phyloP scores from a whole-genome alignment of 108 stramenopile genomes.

The Pseudonitzschia multistriata region DNA sequence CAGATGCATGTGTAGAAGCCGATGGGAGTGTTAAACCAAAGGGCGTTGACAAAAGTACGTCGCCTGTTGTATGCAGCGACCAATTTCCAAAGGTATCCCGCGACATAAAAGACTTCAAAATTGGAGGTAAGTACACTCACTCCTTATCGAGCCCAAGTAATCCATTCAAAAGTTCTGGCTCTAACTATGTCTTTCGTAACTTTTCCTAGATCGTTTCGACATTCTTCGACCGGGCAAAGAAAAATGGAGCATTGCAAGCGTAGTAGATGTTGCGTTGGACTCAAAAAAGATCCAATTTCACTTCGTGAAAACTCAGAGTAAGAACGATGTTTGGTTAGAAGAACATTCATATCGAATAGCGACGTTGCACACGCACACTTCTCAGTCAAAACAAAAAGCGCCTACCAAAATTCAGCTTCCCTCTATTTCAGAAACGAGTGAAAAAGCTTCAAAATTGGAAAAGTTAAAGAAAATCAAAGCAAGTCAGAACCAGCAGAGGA shows the following conservation, averaged over 20 bases:
- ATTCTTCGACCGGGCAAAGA: constrained; percentile 57
- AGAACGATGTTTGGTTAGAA: constrained; percentile 74
- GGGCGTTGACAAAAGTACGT: background rate
- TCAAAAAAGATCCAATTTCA: constrained; percentile 69
- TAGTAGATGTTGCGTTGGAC: constrained; percentile 52
- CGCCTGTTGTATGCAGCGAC: background rate
- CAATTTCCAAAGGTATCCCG: background rate
- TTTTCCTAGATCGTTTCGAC: constrained; percentile 67
- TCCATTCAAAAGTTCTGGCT: background rate
- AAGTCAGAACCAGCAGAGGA: background rate
- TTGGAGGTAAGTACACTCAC: constrained; percentile 19
- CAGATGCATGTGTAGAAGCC: constrained; percentile 32
- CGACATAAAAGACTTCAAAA: constrained; percentile 15
- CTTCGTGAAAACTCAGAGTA: constrained; percentile 47
- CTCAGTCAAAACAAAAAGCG: constrained; percentile 1
- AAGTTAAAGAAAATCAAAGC: background rate
- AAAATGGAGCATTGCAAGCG: constrained; percentile 57
- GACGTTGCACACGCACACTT: constrained; percentile 29
- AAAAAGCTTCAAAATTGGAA: background rate
- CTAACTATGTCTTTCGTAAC: background rate
- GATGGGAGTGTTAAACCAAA: constrained; percentile 28
- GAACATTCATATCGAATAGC: constrained; percentile 65
- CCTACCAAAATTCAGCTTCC: background rate
- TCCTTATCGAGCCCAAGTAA: too few species aligned
- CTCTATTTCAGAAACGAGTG: background rate